phyloP scores from a whole-genome alignment of 129 eudicot genomes.

The Ambrosia trifida region DNA sequence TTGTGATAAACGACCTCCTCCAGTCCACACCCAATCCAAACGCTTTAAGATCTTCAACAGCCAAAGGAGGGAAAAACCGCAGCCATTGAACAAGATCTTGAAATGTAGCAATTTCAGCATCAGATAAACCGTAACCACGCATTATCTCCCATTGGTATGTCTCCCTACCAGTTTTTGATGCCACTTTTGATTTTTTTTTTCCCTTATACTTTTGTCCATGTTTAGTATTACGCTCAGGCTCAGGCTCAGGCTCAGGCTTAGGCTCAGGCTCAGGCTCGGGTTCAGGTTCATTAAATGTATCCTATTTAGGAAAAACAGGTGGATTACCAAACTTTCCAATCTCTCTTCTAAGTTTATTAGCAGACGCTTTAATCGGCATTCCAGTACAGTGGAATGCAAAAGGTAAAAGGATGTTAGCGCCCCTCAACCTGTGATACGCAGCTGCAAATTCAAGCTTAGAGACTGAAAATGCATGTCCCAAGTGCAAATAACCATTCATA shows the following conservation, averaged over 20 bases:
- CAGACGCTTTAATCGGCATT: conserved; percentile 95
- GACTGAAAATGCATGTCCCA: conserved; percentile 84
- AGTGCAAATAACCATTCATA: conserved; percentile 81
- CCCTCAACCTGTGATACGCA: too few species aligned
- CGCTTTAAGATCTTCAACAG: conserved; percentile 81
- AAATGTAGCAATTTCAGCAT: conserved; percentile 68
- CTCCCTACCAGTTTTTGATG: conserved; percentile 67
- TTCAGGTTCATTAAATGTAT: too few species aligned
- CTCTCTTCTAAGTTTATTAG: conserved; percentile 77
- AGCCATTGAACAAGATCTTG: conserved; percentile 74
- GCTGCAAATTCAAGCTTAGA: conserved; percentile 89
- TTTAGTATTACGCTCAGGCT: too few species aligned
- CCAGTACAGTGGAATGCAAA: conserved; percentile 92
- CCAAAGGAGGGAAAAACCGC: conserved; percentile 72
- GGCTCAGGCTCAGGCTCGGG: too few species aligned
- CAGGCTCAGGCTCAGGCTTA: conserved; percentile 44
- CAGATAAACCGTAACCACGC: conserved; percentile 74
- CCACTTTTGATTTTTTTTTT: conserved; percentile 74
- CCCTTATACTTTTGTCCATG: conserved; percentile 67
- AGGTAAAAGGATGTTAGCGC: conserved; percentile 79
- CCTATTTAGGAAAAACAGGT: conserved; percentile 56
- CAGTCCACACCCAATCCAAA: conserved; percentile 90
- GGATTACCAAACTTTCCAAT: conserved; percentile 68
- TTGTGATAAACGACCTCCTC: conserved; percentile 83
- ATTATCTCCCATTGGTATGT: conserved; percentile 88